Conservation (phyloP, 345 rosid genomes). For the Eucalyptus sideroxylon region DNA sequence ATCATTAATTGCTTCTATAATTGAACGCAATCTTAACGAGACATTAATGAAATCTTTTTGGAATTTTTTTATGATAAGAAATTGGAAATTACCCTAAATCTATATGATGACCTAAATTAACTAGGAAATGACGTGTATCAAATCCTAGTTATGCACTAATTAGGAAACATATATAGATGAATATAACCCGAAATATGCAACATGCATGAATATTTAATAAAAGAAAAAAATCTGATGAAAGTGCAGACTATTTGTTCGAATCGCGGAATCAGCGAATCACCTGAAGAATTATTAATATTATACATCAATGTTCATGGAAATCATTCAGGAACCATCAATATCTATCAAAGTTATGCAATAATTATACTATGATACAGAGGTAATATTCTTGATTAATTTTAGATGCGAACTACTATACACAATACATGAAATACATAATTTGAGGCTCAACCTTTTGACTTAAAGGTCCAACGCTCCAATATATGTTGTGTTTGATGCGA, state of each 20-base stretch:
- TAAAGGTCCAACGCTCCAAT: background rate
- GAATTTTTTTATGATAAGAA: no score
- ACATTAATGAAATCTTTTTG: background rate
- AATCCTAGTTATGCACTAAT: background rate
- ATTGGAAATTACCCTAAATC: background rate
- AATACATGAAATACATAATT: background rate
- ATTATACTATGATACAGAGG: background rate
- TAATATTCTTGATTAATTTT: background rate
- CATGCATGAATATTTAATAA: background rate
- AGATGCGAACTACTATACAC: background rate
- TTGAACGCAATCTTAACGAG: background rate
- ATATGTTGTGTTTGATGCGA: background rate
- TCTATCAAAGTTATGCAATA: background rate
- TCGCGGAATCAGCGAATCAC: background rate
- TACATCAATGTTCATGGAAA: background rate
- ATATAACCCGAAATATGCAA: background rate
- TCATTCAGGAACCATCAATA: background rate
- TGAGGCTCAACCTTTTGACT: background rate
- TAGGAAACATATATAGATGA: background rate
- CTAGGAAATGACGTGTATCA: background rate
- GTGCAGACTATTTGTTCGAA: background rate
- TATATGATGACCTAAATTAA: background rate
- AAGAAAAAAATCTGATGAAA: background rate
- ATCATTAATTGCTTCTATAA: background rate
- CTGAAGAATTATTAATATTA: background rate